These are phyloP conservation scores for Pachyrhizus erosus DNA, from an alignment of 306 rosid species.

Conservation along the genomic window DNA sequence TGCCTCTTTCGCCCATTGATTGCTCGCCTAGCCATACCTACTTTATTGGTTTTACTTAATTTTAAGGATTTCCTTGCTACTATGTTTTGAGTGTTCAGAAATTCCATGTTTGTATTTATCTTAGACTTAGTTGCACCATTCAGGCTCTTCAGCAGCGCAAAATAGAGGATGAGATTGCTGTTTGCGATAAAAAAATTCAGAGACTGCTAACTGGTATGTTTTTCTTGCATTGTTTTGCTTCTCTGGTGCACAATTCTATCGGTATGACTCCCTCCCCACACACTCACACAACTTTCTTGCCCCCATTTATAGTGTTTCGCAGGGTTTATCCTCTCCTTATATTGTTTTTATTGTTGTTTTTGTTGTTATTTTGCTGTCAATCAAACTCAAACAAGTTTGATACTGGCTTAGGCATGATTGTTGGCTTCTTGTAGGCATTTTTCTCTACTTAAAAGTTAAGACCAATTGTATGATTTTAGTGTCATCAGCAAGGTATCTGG, in stretches of 20 bases:
- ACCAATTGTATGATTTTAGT: background rate
- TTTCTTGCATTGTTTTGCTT: slow-evolving; percentile 28
- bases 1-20: background rate
- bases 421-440: slow-evolving; percentile 14
- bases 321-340: slow-evolving; percentile 13
- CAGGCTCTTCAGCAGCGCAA: slow-evolving; percentile 73
- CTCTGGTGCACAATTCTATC: slow-evolving; percentile 2
- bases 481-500: background rate
- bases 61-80: slow-evolving; percentile 13
- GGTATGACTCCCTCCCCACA: background rate
- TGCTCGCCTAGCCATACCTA: background rate
- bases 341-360: background rate
- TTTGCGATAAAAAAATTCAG: slow-evolving; percentile 63
- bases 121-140: slow-evolving; percentile 44
- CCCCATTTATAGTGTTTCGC: background rate
- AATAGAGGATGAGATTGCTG: slow-evolving; percentile 73
- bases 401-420: slow-evolving; percentile 22
- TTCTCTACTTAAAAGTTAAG: background rate
- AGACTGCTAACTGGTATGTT: slow-evolving; percentile 65
- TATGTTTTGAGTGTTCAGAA: slow-evolving; percentile 36
- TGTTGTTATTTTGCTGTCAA: background rate
- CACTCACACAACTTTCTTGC: too few relatives aligned
- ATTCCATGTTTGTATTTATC: slow-evolving; percentile 11
- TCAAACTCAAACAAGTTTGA: slow-evolving; percentile 22
- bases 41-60: slow-evolving; percentile 23